These are phyloP conservation scores for Pseudomassariella vexata DNA, from an alignment of 2,329 filamentous ascomycete genomes.

Conservation along the genomic window DNA sequence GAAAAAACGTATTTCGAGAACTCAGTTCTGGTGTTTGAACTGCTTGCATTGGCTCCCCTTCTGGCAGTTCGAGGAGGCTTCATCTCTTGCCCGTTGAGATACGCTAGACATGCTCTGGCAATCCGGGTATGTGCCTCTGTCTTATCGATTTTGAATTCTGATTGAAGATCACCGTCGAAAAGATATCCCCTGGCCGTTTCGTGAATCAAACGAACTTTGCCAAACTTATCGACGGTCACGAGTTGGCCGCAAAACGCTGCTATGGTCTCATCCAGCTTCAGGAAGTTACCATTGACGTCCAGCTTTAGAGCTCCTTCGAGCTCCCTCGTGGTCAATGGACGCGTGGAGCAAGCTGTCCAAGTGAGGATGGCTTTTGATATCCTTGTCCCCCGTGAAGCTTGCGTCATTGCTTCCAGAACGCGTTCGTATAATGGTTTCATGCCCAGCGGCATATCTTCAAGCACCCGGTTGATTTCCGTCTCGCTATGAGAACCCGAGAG, in stretches of 20 bases:
- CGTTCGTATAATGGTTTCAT: too few species aligned
- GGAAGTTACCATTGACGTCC: neutral
- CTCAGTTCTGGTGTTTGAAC: neutral
- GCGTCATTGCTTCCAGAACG: too few species aligned
- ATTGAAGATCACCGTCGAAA: neutral
- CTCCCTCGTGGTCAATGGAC: neutral
- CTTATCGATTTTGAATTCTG: neutral
- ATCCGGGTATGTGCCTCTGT: neutral
- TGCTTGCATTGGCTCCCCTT: too few species aligned
- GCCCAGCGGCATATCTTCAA: too few species aligned
- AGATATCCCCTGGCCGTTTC: neutral
- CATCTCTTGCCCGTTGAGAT: neutral
- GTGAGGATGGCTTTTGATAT: neutral
- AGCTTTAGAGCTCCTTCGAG: neutral
- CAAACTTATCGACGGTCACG: neutral
- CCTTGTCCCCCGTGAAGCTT: too few species aligned
- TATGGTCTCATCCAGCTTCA: neutral
- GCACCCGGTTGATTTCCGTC: too few species aligned
- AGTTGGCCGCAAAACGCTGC: neutral
- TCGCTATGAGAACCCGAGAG: too few species aligned
- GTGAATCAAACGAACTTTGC: neutral
- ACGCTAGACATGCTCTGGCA: neutral
- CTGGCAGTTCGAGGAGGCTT: neutral
- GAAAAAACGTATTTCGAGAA: neutral
- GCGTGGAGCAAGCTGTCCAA: neutral